Evolutionary conservation across 768 basidiomycete species (phyloP).

Genomic region (Daedaleopsis sinensis): DNA sequence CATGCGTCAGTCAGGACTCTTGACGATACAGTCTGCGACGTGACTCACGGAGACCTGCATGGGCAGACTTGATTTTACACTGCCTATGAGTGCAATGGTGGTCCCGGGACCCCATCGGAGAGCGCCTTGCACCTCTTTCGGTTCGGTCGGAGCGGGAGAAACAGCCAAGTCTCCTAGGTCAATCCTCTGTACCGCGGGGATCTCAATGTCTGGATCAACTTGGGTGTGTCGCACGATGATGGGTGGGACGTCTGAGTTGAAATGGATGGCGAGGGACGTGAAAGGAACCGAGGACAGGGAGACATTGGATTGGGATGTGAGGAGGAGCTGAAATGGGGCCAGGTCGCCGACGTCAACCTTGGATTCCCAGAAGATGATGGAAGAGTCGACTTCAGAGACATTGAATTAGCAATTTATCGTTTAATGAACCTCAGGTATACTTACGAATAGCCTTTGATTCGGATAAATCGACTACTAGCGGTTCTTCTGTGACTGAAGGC

Average conservation of each 20-base stretch:
- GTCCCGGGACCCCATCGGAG: conserved; percentile 63
- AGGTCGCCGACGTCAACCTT: conserved; percentile 61
- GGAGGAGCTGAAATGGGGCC: conserved; percentile 74
- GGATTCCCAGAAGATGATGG: conserved; percentile 70
- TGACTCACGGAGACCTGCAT: conserved; percentile 51
- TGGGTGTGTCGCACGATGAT: conserved; percentile 52
- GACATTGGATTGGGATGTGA: conserved; percentile 54
- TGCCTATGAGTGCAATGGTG: conserved; percentile 63
- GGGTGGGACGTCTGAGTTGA: conserved; percentile 53
- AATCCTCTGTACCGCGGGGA: conserved; percentile 42
- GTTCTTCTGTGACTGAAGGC: conserved; percentile 57
- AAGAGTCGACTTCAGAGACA: conserved; percentile 58
- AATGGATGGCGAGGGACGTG: conserved; percentile 57
- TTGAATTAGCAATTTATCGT: conserved; percentile 8
- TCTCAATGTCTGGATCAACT: conserved; percentile 7
- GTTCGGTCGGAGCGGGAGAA: conserved; percentile 15
- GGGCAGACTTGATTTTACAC: conserved; percentile 52
- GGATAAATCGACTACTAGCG: conserved; percentile 62
- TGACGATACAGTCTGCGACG: background rate
- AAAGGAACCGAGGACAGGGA: conserved; percentile 64
- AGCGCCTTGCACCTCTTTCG: conserved; percentile 38
- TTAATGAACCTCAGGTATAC: conserved; percentile 26
- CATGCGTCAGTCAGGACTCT: background rate
- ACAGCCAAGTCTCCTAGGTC: conserved; percentile 44
- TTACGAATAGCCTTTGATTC: conserved; percentile 67